These are phyloP conservation scores for Sporobolomyces phaffii DNA, from an alignment of 768 basidiomycete genomes.

Conservation along the genomic window DNA sequence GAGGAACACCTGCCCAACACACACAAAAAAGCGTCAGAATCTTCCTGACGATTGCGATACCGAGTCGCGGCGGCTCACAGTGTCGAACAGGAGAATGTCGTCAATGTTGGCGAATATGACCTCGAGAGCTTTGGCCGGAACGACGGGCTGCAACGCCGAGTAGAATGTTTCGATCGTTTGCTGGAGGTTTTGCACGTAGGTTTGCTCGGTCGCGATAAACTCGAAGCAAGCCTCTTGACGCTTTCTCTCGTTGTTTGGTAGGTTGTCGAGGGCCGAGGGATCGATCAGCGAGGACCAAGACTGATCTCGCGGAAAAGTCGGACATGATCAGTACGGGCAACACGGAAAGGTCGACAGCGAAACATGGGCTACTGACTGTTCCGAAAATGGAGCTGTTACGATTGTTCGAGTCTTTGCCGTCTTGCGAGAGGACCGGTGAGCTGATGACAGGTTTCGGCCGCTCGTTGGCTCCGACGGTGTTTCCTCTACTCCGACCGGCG, in stretches of 20 bases:
- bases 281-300: slow-evolving; percentile 93
- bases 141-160: slow-evolving; percentile 62
- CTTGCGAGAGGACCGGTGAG: slow-evolving; percentile 13
- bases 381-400: slow-evolving; percentile 10
- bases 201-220: slow-evolving; percentile 79
- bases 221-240: slow-evolving; percentile 96
- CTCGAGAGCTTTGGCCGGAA: slow-evolving; percentile 69
- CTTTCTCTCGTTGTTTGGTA: slow-evolving; percentile 69
- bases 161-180: slow-evolving; percentile 92
- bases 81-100: slow-evolving; percentile 82
- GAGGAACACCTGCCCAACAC: slow-evolving; percentile 67
- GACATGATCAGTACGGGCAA: fast-evolving
- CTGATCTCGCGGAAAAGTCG: slow-evolving; percentile 35
- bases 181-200: slow-evolving; percentile 86
- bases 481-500: background rate
- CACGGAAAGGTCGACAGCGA: background rate
- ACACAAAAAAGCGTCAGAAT: too few relatives aligned
- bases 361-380: background rate
- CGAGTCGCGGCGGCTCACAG: slow-evolving; percentile 52
- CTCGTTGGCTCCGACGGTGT: slow-evolving; percentile 7
- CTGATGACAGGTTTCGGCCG: slow-evolving; percentile 20
- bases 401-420: background rate
- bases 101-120: slow-evolving; percentile 90
- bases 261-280: slow-evolving; percentile 69
- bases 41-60: background rate